Conservation (phyloP, 2,329 filamentous ascomycete species). For the Colletotrichum spinosum region DNA sequence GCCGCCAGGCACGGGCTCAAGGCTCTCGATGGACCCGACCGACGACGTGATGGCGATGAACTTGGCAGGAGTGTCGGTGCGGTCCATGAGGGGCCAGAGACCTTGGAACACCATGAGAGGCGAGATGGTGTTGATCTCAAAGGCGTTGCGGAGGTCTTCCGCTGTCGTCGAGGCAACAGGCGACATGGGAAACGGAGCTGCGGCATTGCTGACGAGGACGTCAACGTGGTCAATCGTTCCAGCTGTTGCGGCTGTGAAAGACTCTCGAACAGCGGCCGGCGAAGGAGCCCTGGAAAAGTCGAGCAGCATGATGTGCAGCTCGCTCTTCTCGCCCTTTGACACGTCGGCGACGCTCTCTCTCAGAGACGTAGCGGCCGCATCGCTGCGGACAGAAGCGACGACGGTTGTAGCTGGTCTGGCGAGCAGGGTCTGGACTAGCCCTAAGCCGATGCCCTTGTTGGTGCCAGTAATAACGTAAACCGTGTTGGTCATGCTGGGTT, state of each 20-base stretch:
- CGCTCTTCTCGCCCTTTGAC: slow-evolving; percentile 44
- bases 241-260: slow-evolving; percentile 43
- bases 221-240: slow-evolving; percentile 56
- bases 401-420: slow-evolving; percentile 65
- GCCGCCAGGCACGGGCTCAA: slow-evolving; percentile 47
- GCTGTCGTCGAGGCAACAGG: slow-evolving; percentile 44
- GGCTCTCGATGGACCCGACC: slow-evolving; percentile 47
- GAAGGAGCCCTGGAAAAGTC: slow-evolving; percentile 48
- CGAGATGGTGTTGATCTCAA: slow-evolving; percentile 58
- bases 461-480: slow-evolving; percentile 54
- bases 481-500: slow-evolving; percentile 38
- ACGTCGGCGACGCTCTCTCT: slow-evolving; percentile 38
- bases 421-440: slow-evolving; percentile 50
- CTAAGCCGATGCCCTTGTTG: slow-evolving; percentile 55
- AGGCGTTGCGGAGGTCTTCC: slow-evolving; percentile 50
- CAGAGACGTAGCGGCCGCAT: slow-evolving; percentile 37
- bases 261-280: slow-evolving; percentile 36
- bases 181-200: slow-evolving; percentile 47
- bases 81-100: slow-evolving; percentile 50
- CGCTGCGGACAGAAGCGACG: slow-evolving; percentile 51
- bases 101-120: slow-evolving; percentile 51
- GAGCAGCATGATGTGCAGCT: slow-evolving; percentile 50
- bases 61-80: slow-evolving; percentile 42
- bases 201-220: slow-evolving; percentile 64
- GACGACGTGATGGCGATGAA: slow-evolving; percentile 51